Conservation (phyloP, 2,329 filamentous ascomycete genomes). For the Ophiostoma himal-ulmi region DNA sequence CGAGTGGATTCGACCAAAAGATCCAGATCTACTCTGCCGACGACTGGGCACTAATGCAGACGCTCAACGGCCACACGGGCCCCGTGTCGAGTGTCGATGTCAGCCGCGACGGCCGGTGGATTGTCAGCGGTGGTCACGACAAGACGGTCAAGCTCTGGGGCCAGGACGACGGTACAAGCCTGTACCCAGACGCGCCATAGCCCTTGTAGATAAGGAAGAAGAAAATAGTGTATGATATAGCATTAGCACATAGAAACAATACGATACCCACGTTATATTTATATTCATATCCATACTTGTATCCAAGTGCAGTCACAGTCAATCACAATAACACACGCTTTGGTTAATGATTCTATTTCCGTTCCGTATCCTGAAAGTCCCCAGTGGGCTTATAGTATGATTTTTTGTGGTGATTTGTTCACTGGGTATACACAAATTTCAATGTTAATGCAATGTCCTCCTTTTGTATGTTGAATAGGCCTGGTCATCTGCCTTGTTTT, state of each 20-base stretch:
- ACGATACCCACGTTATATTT: constrained; percentile 19
- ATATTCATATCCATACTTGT: neutral
- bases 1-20: constrained; percentile 85
- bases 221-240: constrained; percentile 4
- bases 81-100: constrained; percentile 90
- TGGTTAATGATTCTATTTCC: neutral
- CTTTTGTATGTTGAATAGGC: constrained; percentile 6
- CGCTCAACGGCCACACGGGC: constrained; percentile 81
- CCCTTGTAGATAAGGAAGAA: neutral
- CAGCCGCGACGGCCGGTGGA: constrained; percentile 80
- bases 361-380: neutral
- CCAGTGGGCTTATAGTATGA: neutral
- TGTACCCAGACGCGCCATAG: constrained; percentile 19
- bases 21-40: constrained; percentile 95
- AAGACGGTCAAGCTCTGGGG: constrained; percentile 95
- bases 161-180: constrained; percentile 61
- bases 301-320: neutral
- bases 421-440: constrained; percentile 21
- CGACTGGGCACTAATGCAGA: constrained; percentile 88
- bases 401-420: constrained; percentile 14
- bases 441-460: constrained; percentile 13
- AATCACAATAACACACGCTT: neutral
- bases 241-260: neutral
- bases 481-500: neutral
- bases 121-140: constrained; percentile 90